Conservation (phyloP, 768 basidiomycete species). For the Termitomyces titanicus region DNA sequence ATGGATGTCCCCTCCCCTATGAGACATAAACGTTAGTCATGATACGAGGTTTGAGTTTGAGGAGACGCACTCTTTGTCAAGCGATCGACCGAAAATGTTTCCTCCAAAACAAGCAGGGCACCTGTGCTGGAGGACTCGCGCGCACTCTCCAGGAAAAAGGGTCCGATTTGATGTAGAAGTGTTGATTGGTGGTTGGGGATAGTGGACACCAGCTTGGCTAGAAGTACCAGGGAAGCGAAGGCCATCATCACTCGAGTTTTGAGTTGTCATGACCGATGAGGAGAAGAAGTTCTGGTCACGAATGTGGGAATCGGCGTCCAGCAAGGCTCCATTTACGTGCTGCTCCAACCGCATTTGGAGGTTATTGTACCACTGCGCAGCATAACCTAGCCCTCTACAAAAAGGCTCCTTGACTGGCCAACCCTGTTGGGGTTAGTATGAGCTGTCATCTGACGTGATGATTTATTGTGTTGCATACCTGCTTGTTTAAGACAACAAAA, state of each 20-base stretch:
- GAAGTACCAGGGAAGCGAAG: background rate
- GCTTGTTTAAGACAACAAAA: no score
- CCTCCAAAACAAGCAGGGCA: no score
- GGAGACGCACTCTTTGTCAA: constrained; percentile 23
- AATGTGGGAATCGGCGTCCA: background rate
- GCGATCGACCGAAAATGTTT: constrained; percentile 27
- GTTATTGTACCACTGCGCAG: no score
- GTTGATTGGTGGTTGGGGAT: no score
- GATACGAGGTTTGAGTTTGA: constrained; percentile 23
- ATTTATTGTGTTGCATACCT: no score
- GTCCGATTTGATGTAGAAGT: background rate
- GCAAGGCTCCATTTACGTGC: background rate
- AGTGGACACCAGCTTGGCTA: background rate
- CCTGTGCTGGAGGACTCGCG: no score
- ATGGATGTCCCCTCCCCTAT: no score
- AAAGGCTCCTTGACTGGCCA: background rate
- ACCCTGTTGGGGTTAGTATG: background rate
- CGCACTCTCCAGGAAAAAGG: constrained; percentile 7
- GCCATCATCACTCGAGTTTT: background rate
- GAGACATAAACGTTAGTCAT: constrained; percentile 39
- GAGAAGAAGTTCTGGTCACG: background rate
- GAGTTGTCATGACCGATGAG: no score
- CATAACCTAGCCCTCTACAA: background rate
- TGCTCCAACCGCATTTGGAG: background rate
- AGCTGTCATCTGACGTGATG: background rate